A percentile compares a stretch with the other conserved stretches of the same genome.
Conservation (phyloP, 768 basidiomycete genomes). For the Serendipita vermifera region DNA sequence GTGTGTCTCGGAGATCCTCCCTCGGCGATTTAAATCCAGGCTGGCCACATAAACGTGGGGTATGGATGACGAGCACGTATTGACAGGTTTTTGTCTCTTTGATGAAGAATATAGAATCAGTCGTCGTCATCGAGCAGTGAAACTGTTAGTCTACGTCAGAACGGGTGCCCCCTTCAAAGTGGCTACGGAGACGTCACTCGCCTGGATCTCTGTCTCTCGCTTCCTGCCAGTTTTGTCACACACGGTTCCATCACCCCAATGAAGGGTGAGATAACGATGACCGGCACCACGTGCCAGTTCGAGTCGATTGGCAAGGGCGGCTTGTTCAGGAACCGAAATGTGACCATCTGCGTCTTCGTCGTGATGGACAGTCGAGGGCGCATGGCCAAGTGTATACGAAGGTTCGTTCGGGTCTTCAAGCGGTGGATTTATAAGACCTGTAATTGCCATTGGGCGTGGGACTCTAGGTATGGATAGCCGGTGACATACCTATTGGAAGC, state of each 20-base stretch:
- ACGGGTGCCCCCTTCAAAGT: background rate
- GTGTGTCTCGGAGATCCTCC: conserved; percentile 50
- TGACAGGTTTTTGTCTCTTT: conserved; percentile 83
- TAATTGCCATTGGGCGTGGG: conserved; percentile 54
- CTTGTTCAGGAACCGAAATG: conserved; percentile 50
- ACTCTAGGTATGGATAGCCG: conserved; percentile 16
- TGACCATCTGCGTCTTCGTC: conserved; percentile 20
- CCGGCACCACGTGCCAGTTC: conserved; percentile 69
- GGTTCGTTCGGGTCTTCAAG: conserved; percentile 21
- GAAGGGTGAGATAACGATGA: conserved; percentile 76
- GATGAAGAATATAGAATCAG: conserved; percentile 79
- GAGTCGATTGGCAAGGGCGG: conserved; percentile 52
- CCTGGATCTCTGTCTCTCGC: conserved; percentile 93
- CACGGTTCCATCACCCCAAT: conserved; percentile 79
- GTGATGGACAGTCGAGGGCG: conserved; percentile 30
- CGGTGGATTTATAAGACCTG: conserved; percentile 19
- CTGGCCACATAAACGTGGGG: conserved; percentile 84
- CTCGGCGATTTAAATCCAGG: conserved; percentile 78
- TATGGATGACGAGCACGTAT: conserved; percentile 88
- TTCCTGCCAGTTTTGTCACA: conserved; percentile 86
- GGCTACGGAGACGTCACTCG: conserved; percentile 25
- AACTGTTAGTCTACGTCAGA: conserved; percentile 37
- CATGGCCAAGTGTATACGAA: conserved; percentile 62
- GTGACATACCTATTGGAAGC: conserved; percentile 24
- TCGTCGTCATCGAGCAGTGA: conserved; percentile 91